Base-by-base conservation (phyloP, 768 basidiomycete genomes). In the Xerocomellus amylosporus region DNA sequence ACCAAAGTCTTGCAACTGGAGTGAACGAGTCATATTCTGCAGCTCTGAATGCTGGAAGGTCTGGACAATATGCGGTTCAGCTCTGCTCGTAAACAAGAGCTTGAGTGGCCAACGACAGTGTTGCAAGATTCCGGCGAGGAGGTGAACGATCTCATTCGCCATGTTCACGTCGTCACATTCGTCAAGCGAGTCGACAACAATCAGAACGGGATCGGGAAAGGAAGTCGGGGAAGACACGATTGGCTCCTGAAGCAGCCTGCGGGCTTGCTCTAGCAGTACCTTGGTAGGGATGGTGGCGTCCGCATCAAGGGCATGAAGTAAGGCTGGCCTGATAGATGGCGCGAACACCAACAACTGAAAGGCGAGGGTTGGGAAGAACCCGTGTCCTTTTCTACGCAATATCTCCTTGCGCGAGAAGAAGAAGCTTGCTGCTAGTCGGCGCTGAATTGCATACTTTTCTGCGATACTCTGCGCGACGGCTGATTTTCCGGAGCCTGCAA, bases 341-440 rank as follows among this genome's bases (percentile, higher is more conserved):
- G 59, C 47, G 7, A 44, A 53, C 20, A 22, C 50, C 28, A 64
- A 52, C n/a, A 73, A 48, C 49, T 74, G 71, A 44, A 63, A 69
- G 5, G 68, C 70, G 33, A 75, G 60, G 0, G 72, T 71, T 0
- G 71, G 55, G 28, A 73, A 64, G 20, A 75, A 56, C 5, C 52
- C 47, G 20, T 55, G 56, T 13, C 62, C 58, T 22, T 51, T 59
- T 20, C 68, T 64, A 24, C 69, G 61, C 8, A 48, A 54, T 19
- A 54, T 54, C 22, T 66, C 62, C 24, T 61, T 61, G 12, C 64
- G 50, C 8, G 64, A 72, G 49, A 73, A 72, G 58, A 74, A 74
- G 54, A 72, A 74, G 33, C 65, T 69, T 6, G 71, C 72, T 17
- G 68, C 69, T 4, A 73, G 64, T 14, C 63, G 65, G 24, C 34